Evolutionary conservation across 208 protist genomes (phyloP).

Genomic region (Acanthamoeba lenticulata): DNA sequence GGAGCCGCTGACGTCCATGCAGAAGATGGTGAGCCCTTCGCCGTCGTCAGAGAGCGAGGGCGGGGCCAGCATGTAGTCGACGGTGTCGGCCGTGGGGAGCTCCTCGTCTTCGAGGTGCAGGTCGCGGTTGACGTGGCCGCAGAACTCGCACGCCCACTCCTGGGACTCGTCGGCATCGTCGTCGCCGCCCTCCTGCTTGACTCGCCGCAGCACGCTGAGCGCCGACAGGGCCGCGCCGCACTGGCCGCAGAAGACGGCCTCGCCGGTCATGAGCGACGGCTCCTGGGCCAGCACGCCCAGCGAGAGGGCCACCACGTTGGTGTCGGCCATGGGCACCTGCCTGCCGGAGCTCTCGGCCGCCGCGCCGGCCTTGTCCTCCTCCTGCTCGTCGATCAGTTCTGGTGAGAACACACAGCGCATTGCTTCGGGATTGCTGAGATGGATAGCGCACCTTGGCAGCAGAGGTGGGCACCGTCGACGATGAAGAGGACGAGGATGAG

Average conservation of each 20-base stretch:
- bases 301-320: not conserved
- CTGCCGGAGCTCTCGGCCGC: not conserved
- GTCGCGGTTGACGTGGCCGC: not conserved
- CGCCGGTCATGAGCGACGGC: not conserved
- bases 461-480: not conserved
- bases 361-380: not conserved
- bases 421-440: too few species aligned
- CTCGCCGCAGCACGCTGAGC: not conserved
- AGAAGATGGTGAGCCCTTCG: not conserved
- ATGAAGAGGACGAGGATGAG: not conserved
- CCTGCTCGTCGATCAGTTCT: not conserved
- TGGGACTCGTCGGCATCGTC: not conserved
- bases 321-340: slow-evolving; percentile 17
- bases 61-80: slow-evolving; percentile 56
- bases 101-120: slow-evolving; percentile 45
- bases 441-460: too few species aligned
- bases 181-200: not conserved
- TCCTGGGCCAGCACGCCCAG: slow-evolving; percentile 20
- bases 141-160: slow-evolving; percentile 33
- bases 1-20: slow-evolving; percentile 49
- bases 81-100: not conserved
- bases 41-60: not conserved
- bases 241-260: slow-evolving; percentile 9
- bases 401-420: not conserved
- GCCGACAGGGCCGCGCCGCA: not conserved